Evolutionary conservation across 345 rosid species (phyloP), one percentile per base, ranked within the genome.

Genomic region (Eutrema heterophyllum): DNA sequence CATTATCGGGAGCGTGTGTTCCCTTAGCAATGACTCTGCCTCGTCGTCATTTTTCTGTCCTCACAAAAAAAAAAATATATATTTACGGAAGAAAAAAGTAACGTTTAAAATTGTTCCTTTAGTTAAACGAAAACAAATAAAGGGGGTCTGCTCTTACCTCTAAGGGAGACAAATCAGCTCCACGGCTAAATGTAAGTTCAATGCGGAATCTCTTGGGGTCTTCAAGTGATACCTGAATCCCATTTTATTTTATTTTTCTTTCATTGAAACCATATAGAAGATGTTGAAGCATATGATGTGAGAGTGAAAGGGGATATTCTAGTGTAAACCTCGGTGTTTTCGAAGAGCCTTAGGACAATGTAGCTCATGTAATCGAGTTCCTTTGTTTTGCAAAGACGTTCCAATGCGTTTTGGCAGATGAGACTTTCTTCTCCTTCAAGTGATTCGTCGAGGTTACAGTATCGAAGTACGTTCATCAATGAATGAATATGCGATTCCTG

Each of bases 401-500:
- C 96, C 81, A 96, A 84, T 67, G 86, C 99, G 80, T 55, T 78
- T 35, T 61, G 78, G 80, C 86, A 88, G 52, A 96, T 86, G 61
- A 96, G 97, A 79, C 99, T 85, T 39, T 83, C 98, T 84, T 96
- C 99, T 67, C 84, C 99, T 77, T 81, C 92, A 72, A 92, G 99
- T 64, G 98, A 88, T 71, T 96, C 98, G 55, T 96, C 99, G 38
- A 96, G 84, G 83, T 96, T 89, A 81, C 99, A 90, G 78, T 90
- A 96, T 30, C 99, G 87, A 57, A 96, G 91, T 40, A 92, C 98
- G 57, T 96, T 96, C 98, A 92, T 81, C 66, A 96, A 85, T 38
- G 99, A 96, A 83, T 96, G 99, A 73, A 96, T 96, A 77, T 96
- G 99, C 6, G 99, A 96, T 83, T 96, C 99, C 99, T 95, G 90